These are phyloP conservation scores for Shiraia bambusicola DNA, from an alignment of 2,329 filamentous ascomycete genomes.

Conservation along the genomic window DNA sequence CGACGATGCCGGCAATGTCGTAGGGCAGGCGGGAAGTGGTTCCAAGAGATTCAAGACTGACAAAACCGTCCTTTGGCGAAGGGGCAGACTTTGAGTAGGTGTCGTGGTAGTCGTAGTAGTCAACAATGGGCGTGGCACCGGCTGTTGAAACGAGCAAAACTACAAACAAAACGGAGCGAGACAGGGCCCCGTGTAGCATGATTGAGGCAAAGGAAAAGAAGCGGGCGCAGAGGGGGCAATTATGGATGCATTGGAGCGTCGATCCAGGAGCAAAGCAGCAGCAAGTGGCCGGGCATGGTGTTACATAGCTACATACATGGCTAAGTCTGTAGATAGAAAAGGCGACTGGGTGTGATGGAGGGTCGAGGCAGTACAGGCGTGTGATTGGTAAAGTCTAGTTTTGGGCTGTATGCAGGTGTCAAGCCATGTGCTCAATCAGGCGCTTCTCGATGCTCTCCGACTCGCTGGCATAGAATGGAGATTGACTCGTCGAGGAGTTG, in stretches of 20 bases:
- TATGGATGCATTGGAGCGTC: slow-evolving; percentile 10
- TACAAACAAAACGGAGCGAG: slow-evolving; percentile 28
- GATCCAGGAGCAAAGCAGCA: slow-evolving; percentile 19
- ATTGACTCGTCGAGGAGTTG: neutral
- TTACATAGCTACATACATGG: too few relatives aligned
- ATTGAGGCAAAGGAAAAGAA: slow-evolving; percentile 14
- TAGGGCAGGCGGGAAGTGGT: slow-evolving; percentile 65
- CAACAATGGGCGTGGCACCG: slow-evolving; percentile 27
- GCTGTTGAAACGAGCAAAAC: slow-evolving; percentile 27
- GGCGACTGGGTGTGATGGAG: slow-evolving; percentile 27
- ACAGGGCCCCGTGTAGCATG: slow-evolving; percentile 32
- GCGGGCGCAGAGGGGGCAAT: slow-evolving; percentile 8
- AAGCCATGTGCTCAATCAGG: slow-evolving; percentile 33
- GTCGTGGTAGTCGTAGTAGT: slow-evolving; percentile 27
- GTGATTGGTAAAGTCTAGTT: slow-evolving; percentile 37
- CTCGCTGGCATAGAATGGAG: slow-evolving; percentile 1
- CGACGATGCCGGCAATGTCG: slow-evolving; percentile 81
- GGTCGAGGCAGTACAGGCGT: slow-evolving; percentile 9
- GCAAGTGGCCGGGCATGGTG: slow-evolving; percentile 29
- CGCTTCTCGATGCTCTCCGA: slow-evolving; percentile 24
- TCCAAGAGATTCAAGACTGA: slow-evolving; percentile 31
- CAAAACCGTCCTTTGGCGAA: slow-evolving; percentile 32
- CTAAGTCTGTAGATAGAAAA: too few relatives aligned
- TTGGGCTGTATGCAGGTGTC: slow-evolving; percentile 28
- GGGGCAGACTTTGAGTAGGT: slow-evolving; percentile 32